These are phyloP conservation scores for Chaetothyriales sp. DNA, from an alignment of 2,329 filamentous ascomycete species.

Conservation along the genomic window DNA sequence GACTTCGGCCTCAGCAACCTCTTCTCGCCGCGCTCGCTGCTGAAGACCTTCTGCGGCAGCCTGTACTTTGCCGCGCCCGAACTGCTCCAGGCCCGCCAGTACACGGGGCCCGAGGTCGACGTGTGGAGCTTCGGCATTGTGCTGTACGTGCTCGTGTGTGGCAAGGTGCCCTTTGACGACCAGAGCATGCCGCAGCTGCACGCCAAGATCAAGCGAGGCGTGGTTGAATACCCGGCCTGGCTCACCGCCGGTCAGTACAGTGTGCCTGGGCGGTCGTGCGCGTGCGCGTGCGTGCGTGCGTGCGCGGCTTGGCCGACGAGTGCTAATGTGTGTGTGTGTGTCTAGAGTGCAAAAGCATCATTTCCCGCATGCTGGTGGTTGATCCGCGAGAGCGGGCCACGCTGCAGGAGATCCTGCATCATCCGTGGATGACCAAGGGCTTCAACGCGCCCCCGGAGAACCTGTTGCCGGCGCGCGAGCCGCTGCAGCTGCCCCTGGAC, in stretches of 20 bases:
- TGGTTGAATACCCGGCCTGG: conserved; percentile 92
- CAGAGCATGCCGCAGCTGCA: conserved; percentile 98
- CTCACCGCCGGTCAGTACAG: conserved; percentile 61
- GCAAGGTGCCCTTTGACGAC: conserved; percentile 96
- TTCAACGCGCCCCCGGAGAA: conserved; percentile 81
- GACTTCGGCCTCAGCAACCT: conserved; percentile 96
- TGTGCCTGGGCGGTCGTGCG: too few relatives aligned
- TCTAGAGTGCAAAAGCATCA: conserved; percentile 80
- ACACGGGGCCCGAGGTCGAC: conserved; percentile 92
- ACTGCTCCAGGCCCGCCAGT: conserved; percentile 80
- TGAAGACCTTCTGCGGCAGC: conserved; percentile 96
- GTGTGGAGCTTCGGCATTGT: conserved; percentile 99
- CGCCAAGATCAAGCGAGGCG: conserved; percentile 95
- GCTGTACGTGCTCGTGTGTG: conserved; percentile 89
- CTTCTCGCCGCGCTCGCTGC: conserved; percentile 68
- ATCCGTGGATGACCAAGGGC: conserved; percentile 92
- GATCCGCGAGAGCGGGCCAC: conserved; percentile 77
- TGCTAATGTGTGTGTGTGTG: conserved; percentile 28
- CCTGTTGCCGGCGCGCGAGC: conserved; percentile 68
- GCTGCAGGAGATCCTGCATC: conserved; percentile 81
- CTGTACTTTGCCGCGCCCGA: conserved; percentile 96
- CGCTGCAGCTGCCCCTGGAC: conserved; percentile 73
- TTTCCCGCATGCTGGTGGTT: conserved; percentile 90
- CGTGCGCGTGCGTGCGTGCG: too few relatives aligned
- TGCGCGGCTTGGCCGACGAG: not conserved